phyloP scores from a whole-genome alignment of 2,329 filamentous ascomycete species.

The Aspergillus unguis region DNA sequence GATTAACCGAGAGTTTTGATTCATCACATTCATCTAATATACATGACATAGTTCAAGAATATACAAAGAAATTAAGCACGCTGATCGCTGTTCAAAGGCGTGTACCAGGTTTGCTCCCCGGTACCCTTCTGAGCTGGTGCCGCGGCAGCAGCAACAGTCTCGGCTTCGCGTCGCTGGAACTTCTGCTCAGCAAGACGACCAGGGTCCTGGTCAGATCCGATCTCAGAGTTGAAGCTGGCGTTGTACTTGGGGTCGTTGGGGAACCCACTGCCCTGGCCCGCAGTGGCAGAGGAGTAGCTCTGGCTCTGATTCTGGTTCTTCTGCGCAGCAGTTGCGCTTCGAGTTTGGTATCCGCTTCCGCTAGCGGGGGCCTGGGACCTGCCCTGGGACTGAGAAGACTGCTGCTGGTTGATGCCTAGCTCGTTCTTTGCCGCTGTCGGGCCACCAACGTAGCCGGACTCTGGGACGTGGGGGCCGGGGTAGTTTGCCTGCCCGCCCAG shows the following conservation, averaged over 20 bases:
- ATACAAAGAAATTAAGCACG: constrained; percentile 20
- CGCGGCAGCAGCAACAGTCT: constrained; percentile 28
- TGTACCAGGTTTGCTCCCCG: constrained; percentile 22
- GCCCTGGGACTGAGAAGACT: constrained; percentile 4
- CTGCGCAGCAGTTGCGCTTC: constrained; percentile 25
- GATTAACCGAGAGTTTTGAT: neutral
- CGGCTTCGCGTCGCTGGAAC: constrained; percentile 31
- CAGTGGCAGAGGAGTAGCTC: neutral
- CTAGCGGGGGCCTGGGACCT: constrained; percentile 14
- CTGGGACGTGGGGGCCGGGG: constrained; percentile 34
- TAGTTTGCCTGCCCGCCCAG: constrained; percentile 39
- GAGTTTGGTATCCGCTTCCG: constrained; percentile 26
- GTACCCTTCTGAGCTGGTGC: constrained; percentile 24
- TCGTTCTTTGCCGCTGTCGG: constrained; percentile 31
- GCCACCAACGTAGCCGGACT: constrained; percentile 36
- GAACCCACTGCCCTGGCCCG: constrained; percentile 44
- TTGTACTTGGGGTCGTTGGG: constrained; percentile 42
- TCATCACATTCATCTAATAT: constrained; percentile 5
- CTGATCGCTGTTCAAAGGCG: constrained; percentile 28
- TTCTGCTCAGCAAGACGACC: constrained; percentile 45
- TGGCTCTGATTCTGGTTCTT: constrained; percentile 4
- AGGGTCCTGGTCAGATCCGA: constrained; percentile 56
- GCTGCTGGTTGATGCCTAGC: constrained; percentile 23
- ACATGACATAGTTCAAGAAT: constrained; percentile 1
- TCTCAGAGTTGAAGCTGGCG: constrained; percentile 51